These are phyloP conservation scores for Ballota nigra DNA, from an alignment of 257 asterid genomes.

Conservation along the genomic window DNA sequence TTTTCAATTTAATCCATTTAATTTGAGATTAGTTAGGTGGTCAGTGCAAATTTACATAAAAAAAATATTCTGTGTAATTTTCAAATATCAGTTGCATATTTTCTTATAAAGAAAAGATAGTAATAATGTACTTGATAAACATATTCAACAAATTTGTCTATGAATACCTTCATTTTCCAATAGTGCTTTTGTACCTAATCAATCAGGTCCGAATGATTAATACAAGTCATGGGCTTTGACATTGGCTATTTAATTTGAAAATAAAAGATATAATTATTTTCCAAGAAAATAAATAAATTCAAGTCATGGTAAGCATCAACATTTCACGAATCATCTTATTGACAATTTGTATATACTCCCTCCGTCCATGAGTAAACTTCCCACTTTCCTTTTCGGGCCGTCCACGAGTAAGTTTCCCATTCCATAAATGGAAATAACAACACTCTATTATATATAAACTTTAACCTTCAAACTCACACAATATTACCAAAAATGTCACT, in stretches of 20 bases:
- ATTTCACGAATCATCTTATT: not conserved
- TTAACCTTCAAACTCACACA: no score
- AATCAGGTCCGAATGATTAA: slow-evolving; percentile 3
- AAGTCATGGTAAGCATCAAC: slow-evolving; percentile 19
- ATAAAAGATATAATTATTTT: not conserved
- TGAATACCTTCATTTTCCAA: not conserved
- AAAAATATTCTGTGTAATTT: no score
- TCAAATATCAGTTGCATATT: not conserved
- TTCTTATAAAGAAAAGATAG: not conserved
- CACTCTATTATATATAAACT: no score
- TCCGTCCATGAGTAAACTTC: no score
- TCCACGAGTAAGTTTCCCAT: no score
- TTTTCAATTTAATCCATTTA: no score
- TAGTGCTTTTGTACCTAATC: slow-evolving; percentile 29
- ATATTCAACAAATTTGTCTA: not conserved
- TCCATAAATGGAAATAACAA: no score
- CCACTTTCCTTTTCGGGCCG: no score
- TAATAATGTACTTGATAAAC: not conserved
- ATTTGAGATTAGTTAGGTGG: no score
- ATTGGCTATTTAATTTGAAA: not conserved
- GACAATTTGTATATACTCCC: not conserved
- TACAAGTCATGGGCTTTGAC: slow-evolving; percentile 19
- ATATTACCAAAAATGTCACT: no score
- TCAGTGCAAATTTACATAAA: no score
- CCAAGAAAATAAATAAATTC: not conserved